These are phyloP conservation scores for Apiospora kogelbergensis DNA, from an alignment of 2,329 filamentous ascomycete species.

Conservation along the genomic window DNA sequence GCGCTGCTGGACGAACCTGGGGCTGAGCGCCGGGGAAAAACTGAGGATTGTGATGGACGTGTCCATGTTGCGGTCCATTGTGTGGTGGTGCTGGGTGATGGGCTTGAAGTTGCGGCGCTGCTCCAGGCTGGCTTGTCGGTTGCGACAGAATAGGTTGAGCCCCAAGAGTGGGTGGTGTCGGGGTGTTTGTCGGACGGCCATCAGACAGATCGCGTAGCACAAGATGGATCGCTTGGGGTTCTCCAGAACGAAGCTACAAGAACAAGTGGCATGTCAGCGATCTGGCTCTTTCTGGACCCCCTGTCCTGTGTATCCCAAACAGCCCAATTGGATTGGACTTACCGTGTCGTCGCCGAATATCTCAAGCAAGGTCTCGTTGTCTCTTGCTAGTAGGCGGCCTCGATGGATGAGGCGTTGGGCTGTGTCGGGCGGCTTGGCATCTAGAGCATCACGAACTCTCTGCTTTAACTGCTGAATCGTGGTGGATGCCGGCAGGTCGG, in stretches of 20 bases:
- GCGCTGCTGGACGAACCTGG: conserved; percentile 15
- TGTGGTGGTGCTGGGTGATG: conserved; percentile 17
- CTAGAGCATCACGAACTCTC: conserved; percentile 53
- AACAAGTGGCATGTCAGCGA: background rate
- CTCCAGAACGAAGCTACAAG: conserved; percentile 13
- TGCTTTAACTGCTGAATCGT: conserved; percentile 59
- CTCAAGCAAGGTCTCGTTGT: conserved; percentile 55
- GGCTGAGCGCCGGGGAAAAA: conserved; percentile 13
- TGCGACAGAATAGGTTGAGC: conserved; percentile 12
- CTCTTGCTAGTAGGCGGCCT: conserved; percentile 54
- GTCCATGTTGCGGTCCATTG: conserved; percentile 12
- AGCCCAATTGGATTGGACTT: conserved; percentile 24
- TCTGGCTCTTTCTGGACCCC: background rate
- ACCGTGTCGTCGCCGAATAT: conserved; percentile 58
- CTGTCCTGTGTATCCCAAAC: background rate
- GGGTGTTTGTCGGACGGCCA: conserved; percentile 18
- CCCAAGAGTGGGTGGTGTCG: conserved; percentile 14
- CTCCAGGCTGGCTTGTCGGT: conserved; percentile 18
- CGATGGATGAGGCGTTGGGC: conserved; percentile 61
- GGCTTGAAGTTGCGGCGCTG: conserved; percentile 10
- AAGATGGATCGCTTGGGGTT: conserved; percentile 32
- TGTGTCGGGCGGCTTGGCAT: conserved; percentile 50
- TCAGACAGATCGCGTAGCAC: conserved; percentile 32
- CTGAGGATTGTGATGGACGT: conserved; percentile 13
- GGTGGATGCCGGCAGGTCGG: conserved; percentile 46